These are phyloP conservation scores for Fonsecaea erecta DNA, from an alignment of 2,329 filamentous ascomycete genomes.

Conservation along the genomic window DNA sequence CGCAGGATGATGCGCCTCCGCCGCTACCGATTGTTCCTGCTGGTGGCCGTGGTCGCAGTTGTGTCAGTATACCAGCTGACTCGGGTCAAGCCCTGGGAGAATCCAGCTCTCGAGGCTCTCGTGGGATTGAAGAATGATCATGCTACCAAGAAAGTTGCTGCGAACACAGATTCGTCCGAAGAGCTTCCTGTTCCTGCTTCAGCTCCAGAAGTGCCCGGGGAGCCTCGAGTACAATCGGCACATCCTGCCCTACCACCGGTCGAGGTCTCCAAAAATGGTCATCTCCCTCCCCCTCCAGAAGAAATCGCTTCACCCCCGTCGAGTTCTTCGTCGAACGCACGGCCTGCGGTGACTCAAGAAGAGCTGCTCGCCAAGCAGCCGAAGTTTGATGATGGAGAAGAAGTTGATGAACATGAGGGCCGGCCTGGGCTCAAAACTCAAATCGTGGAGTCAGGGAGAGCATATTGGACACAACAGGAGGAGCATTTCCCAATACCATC, in stretches of 20 bases:
- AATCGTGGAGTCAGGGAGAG: slow-evolving; percentile 22
- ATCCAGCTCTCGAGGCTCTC: slow-evolving; percentile 23
- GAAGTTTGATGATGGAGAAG: slow-evolving; percentile 33
- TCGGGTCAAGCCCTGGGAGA: slow-evolving; percentile 48
- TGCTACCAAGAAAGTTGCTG: slow-evolving; percentile 1
- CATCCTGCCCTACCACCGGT: slow-evolving; percentile 13
- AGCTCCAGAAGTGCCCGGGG: slow-evolving; percentile 13
- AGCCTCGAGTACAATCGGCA: slow-evolving; percentile 5
- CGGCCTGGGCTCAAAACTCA: slow-evolving; percentile 40
- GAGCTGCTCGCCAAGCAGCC: slow-evolving; percentile 31
- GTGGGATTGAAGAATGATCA: slow-evolving; percentile 25
- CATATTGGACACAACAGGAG: slow-evolving; percentile 71
- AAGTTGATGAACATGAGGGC: slow-evolving; percentile 44
- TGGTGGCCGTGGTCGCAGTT: slow-evolving; percentile 50
- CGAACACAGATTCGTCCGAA: slow-evolving; percentile 4
- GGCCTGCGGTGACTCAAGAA: slow-evolving; percentile 30
- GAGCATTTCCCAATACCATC: slow-evolving; percentile 78
- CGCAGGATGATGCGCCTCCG: slow-evolving; percentile 53
- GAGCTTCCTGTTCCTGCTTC: slow-evolving; percentile 3
- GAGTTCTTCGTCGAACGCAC: not conserved
- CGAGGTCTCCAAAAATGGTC: not conserved
- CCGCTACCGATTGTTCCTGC: slow-evolving; percentile 53
- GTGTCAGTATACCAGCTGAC: slow-evolving; percentile 58
- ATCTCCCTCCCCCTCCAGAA: slow-evolving; percentile 6
- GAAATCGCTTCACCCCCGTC: slow-evolving; percentile 5